These are phyloP conservation scores for Candida andamanensis DNA, from an alignment of 805 yeast species.

Conservation along the genomic window DNA sequence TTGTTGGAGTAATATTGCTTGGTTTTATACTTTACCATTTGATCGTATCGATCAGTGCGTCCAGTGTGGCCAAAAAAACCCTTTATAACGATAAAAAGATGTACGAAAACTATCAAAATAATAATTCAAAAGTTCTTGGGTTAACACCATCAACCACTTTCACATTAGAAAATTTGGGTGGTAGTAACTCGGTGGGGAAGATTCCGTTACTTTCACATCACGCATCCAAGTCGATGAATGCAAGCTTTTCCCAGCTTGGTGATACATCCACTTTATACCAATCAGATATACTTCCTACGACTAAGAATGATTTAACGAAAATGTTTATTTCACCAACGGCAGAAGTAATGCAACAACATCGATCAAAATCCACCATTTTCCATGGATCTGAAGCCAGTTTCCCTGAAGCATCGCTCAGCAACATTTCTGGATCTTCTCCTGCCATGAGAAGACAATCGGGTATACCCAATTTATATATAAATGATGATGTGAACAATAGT, in stretches of 20 bases:
- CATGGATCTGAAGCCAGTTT: constrained; percentile 18
- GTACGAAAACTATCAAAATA: constrained; percentile 18
- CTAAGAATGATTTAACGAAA: constrained; percentile 38
- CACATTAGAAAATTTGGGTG: constrained; percentile 13
- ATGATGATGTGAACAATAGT: constrained; percentile 33
- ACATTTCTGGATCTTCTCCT: constrained; percentile 12
- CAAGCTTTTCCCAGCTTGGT: constrained; percentile 18
- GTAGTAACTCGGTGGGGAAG: constrained; percentile 22
- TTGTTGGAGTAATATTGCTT: constrained; percentile 55
- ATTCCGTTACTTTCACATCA: constrained; percentile 30
- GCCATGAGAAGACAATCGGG: constrained; percentile 26
- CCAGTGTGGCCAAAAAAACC: constrained; percentile 46
- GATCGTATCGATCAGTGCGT: constrained; percentile 43
- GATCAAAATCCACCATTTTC: constrained; percentile 20
- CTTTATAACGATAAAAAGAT: constrained; percentile 25
- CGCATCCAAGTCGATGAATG: constrained; percentile 12
- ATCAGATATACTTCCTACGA: constrained; percentile 26
- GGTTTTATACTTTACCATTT: constrained; percentile 50
- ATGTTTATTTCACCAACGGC: constrained; percentile 80
- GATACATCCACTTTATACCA: constrained; percentile 31
- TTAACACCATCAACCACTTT: constrained; percentile 18
- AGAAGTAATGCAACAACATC: constrained; percentile 54
- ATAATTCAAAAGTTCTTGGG: constrained; percentile 14
- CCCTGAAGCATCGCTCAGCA: constrained; percentile 11
- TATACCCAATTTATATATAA: constrained; percentile 35